These are phyloP conservation scores for Diaporthe destruens DNA, from an alignment of 2,329 filamentous ascomycete species.

Conservation along the genomic window DNA sequence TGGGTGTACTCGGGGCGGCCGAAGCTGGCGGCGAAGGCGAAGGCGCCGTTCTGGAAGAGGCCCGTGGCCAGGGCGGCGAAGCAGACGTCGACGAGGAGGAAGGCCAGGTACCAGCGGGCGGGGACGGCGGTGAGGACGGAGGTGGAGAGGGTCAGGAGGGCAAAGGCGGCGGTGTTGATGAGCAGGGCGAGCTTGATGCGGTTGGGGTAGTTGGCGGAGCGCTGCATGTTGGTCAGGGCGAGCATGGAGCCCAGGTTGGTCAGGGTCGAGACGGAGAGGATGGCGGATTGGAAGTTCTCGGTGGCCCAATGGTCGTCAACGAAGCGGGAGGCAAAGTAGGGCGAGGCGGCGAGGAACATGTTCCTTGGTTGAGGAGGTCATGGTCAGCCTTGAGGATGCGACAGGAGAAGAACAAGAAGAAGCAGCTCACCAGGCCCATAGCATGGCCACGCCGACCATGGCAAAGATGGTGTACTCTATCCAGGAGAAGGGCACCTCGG, in stretches of 20 bases:
- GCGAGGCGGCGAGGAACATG: constrained; percentile 96
- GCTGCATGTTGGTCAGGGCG: constrained; percentile 83
- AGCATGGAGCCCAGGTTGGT: constrained; percentile 84
- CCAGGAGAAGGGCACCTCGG: constrained; percentile 78
- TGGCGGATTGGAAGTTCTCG: constrained; percentile 88
- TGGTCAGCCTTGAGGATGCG: constrained; percentile 17
- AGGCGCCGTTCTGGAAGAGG: constrained; percentile 92
- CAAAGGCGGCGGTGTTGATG: constrained; percentile 83
- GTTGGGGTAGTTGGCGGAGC: constrained; percentile 85
- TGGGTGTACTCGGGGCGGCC: constrained; percentile 91
- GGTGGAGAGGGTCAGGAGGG: constrained; percentile 84
- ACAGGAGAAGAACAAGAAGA: not conserved
- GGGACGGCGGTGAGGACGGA: constrained; percentile 72
- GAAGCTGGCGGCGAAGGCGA: constrained; percentile 90
- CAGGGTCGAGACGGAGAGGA: constrained; percentile 86
- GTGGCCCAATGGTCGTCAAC: constrained; percentile 76
- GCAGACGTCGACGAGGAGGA: constrained; percentile 86
- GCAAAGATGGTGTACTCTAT: constrained; percentile 88
- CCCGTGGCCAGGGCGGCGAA: constrained; percentile 84
- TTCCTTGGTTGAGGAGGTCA: constrained; percentile 71
- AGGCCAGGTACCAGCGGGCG: constrained; percentile 78
- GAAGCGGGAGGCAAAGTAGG: constrained; percentile 92
- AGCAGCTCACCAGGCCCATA: constrained; percentile 88
- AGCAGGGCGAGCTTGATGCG: constrained; percentile 83
- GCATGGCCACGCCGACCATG: constrained; percentile 90